Conservation (phyloP, 768 basidiomycete genomes). For the Brasilioporus rufonigricans region DNA sequence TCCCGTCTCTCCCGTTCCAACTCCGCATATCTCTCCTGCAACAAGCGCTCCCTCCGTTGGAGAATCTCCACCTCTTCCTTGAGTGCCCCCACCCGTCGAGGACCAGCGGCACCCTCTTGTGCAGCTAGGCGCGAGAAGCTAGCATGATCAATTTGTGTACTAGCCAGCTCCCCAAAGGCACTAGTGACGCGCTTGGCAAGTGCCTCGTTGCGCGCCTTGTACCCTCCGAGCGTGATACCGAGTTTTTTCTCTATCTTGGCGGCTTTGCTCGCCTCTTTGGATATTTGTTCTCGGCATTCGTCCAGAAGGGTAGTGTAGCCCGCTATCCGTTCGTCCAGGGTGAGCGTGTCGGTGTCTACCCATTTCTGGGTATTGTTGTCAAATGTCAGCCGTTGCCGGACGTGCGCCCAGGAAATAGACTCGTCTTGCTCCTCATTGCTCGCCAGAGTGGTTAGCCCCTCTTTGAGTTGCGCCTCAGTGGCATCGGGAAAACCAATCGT, state of each 20-base stretch:
- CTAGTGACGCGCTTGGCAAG: conserved; percentile 61
- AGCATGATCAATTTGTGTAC: conserved; percentile 66
- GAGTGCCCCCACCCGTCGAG: conserved; percentile 71
- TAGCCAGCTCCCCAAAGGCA: conserved; percentile 69
- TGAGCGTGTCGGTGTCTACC: conserved; percentile 64
- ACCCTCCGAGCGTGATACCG: conserved; percentile 84
- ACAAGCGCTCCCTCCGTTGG: conserved; percentile 67
- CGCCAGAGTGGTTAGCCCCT: conserved; percentile 65
- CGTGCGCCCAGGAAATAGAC: conserved; percentile 66
- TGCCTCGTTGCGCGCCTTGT: conserved; percentile 70
- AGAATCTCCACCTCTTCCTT: conserved; percentile 85
- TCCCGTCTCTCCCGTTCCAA: conserved; percentile 69
- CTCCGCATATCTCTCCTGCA: conserved; percentile 87
- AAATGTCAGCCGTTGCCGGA: conserved; percentile 62
- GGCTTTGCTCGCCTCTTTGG: conserved; percentile 76
- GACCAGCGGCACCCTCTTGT: conserved; percentile 75
- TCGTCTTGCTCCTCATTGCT: conserved; percentile 63
- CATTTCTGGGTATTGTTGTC: conserved; percentile 56
- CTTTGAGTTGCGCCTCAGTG: conserved; percentile 71
- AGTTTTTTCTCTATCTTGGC: conserved; percentile 91
- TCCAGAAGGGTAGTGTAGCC: conserved; percentile 65
- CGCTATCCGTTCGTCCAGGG: conserved; percentile 53
- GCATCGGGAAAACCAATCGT: conserved; percentile 85
- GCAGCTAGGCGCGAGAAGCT: conserved; percentile 72
- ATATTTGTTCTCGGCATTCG: conserved; percentile 66